Evolutionary conservation across 2,329 filamentous ascomycete species (phyloP), one percentile per base, ranked within the genome.

Genomic region (Colletotrichum chlorophyti): DNA sequence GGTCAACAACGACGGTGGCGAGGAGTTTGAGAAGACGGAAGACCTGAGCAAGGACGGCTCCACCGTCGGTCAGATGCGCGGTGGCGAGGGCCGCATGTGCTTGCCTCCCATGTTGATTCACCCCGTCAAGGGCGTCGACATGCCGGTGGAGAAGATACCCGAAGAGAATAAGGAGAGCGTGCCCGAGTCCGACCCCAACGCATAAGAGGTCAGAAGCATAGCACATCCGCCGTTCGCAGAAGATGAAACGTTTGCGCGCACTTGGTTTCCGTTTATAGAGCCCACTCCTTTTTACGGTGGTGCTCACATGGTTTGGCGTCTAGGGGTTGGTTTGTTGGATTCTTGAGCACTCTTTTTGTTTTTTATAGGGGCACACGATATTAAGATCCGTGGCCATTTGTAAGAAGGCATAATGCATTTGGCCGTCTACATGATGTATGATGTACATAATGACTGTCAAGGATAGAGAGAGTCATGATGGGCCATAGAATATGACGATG

Each of bases 21-120:
- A 93, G 66, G 83, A 90, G 72, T 88, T 90, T 65, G 92, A 95
- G 74, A 72, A 83, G 61, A 82, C 81, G 4, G 80, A 76, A 27
- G 83, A 86, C 57, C 66, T 72, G 66, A 81, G 73, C 67, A 81
- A 79, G 71, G 74, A 82, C 58, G 83, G 80, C 26, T 69, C 72
- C 21, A 75, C 71, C 32, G 79, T 84, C 6, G 72, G 74, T 37
- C 70, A 75, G 63, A 88, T 86, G 83, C 81, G 79, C 46, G 84
- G 87, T 43, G 87, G 89, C 14, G 90, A 93, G 72, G 91, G 91
- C 10, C 83, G 93, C 59, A 96, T 97, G 92, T 97, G 93, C 75
- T 76, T 97, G 35, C 92, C 93, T 7, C 91, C 90, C 1, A 94
- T 97, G 88, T 75, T 97, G 61, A 75, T 97, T 63, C 93, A 97